Percentiles rank a stretch among this genome's conserved stretches.
Conservation (phyloP, 352 stramenopile species). For the Achlya hypogyna region DNA sequence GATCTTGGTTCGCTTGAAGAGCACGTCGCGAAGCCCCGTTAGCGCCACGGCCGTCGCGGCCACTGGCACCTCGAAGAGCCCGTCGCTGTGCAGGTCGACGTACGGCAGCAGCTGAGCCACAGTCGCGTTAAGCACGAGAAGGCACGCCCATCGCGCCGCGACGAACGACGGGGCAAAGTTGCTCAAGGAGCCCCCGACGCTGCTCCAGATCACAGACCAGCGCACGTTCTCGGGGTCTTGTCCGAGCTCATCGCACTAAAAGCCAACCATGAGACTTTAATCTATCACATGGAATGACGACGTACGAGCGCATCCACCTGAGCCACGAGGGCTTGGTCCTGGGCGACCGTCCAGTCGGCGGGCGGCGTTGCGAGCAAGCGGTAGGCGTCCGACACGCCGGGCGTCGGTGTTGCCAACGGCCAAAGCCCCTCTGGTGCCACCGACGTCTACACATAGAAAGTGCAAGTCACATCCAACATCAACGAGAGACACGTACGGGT, state of each 20-base stretch:
- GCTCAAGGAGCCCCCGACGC: not conserved
- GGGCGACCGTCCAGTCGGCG: not conserved
- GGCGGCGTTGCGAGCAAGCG: no score
- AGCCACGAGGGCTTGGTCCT: not conserved
- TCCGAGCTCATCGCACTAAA: constrained; percentile 7
- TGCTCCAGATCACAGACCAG: not conserved
- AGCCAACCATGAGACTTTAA: constrained; percentile 6
- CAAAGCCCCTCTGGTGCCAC: not conserved
- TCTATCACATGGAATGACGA: not conserved
- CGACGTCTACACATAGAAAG: not conserved
- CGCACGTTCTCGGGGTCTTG: constrained; percentile 13
- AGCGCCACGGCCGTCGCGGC: not conserved
- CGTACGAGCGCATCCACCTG: constrained; percentile 11
- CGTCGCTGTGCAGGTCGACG: constrained; percentile 19
- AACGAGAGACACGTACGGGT: not conserved
- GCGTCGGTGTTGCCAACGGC: not conserved
- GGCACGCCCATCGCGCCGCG: constrained; percentile 16
- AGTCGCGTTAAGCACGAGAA: constrained; percentile 22
- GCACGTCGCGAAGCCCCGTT: not conserved
- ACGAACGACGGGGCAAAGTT: not conserved
- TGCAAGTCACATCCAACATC: not conserved
- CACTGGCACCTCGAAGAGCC: not conserved
- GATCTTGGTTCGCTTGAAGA: constrained; percentile 19
- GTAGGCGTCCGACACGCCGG: no score
- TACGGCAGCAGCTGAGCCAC: constrained; percentile 20